Conservation (phyloP, 257 asterid genomes). For the Perilla frutescens region DNA sequence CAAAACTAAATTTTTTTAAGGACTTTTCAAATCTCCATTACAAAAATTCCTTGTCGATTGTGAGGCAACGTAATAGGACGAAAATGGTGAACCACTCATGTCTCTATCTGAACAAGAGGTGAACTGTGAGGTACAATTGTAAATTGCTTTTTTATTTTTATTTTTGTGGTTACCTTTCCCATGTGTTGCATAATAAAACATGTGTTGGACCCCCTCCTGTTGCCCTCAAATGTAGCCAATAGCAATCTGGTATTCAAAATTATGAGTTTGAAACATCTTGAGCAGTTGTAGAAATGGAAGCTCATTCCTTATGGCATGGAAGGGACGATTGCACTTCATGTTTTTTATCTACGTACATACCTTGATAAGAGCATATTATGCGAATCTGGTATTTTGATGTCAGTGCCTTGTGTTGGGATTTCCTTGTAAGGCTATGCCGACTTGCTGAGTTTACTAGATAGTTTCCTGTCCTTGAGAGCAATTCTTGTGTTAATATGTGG, state of each 20-base stretch:
- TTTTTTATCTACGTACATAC: background rate
- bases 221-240: background rate
- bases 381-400: background rate
- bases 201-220: background rate
- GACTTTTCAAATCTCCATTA: background rate
- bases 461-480: background rate
- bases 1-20: background rate
- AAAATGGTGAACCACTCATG: background rate
- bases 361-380: background rate
- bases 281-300: background rate
- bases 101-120: background rate
- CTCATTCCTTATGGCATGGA: background rate
- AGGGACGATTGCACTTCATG: background rate
- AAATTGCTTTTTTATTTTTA: background rate
- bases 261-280: background rate
- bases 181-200: background rate
- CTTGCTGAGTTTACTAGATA: constrained; percentile 7
- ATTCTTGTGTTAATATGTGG: constrained; percentile 11
- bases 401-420: background rate
- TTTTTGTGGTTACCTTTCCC: constrained; percentile 2
- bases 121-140: background rate
- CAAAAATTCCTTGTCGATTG: background rate
- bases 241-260: background rate
- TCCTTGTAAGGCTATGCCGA: constrained; percentile 7
- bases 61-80: background rate